Evolutionary conservation across 2,329 filamentous ascomycete genomes (phyloP).

Genomic region (Plenodomus biglobosus): DNA sequence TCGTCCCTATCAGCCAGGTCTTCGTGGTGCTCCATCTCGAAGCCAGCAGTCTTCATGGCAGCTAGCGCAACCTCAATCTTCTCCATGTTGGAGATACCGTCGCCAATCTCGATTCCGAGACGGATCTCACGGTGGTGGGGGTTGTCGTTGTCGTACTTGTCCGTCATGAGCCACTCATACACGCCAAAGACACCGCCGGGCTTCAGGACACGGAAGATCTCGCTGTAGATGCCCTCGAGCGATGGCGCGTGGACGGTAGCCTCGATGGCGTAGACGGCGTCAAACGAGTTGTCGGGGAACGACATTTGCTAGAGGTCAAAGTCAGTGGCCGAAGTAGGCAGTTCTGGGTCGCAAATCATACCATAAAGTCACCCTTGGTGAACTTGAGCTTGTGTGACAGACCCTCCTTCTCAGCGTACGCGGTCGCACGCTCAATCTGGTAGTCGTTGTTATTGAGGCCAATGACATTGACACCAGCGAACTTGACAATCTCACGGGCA

Average conservation of each 20-base stretch:
- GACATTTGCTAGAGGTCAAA: slow-evolving; percentile 73
- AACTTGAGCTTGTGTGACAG: slow-evolving; percentile 78
- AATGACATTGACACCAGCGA: slow-evolving; percentile 83
- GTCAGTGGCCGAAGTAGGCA: slow-evolving; percentile 3
- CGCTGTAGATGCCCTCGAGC: slow-evolving; percentile 86
- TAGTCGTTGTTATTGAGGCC: slow-evolving; percentile 99
- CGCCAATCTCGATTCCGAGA: slow-evolving; percentile 90
- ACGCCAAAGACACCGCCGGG: slow-evolving; percentile 94
- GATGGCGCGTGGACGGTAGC: slow-evolving; percentile 93
- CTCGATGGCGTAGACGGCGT: slow-evolving; percentile 96
- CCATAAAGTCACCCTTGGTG: slow-evolving; percentile 97
- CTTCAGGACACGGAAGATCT: slow-evolving; percentile 94
- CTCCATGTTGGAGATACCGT: slow-evolving; percentile 98
- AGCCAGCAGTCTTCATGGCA: slow-evolving; percentile 85
- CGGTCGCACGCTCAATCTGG: slow-evolving; percentile 91
- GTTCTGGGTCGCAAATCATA: slow-evolving; percentile 29
- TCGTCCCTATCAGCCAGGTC: slow-evolving; percentile 80
- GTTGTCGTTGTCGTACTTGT: slow-evolving; percentile 88
- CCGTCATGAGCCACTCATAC: slow-evolving; percentile 99
- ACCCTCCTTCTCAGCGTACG: slow-evolving; percentile 79
- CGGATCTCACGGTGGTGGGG: slow-evolving; percentile 84
- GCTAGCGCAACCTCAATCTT: slow-evolving; percentile 75
- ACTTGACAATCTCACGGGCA: slow-evolving; percentile 93
- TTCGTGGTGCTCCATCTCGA: slow-evolving; percentile 79
- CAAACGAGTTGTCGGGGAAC: slow-evolving; percentile 88